Evolutionary conservation across 2,329 filamentous ascomycete genomes (phyloP), one percentile per base, ranked within the genome.

Genomic region (Scopulariopsis brevicaulis): DNA sequence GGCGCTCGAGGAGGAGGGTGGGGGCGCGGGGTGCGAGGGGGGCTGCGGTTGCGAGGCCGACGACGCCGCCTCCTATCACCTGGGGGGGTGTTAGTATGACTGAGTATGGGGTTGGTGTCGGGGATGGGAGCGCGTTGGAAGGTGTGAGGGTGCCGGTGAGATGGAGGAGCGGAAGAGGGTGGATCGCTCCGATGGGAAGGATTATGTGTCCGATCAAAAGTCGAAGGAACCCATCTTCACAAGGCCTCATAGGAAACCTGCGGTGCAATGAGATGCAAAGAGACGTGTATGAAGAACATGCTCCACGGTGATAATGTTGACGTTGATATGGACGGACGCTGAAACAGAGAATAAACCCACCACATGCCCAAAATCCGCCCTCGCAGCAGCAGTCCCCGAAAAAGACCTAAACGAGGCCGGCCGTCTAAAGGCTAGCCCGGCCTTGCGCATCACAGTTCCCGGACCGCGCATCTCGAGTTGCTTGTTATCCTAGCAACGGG

Each of bases 1-100:
- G 89, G 28, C 88, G 84, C 72, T 96, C 92, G 1, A 96, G 83
- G 57, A 96, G 76, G 14, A 96, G 78, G 0, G 89, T 93, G 2
- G 82, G 83, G 6, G 79, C 78, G 22, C 77, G 74, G 35, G 83
- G 76, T 57, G 90, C 84, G 25, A 96, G 79, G 62, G 85, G 79
- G 4, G 87, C 81, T 5, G 90, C 89, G 58, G 91, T 81, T 10
- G 92, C 87, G 1, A 96, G 81, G 12, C 92, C 92, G 40, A 96
- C 86, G 0, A 89, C 80, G 62, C 81, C 81, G 63, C 76, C 81
- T 63, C 81, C 81, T 58, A 84, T 77, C 37, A 84, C 75, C 75
- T 82, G 46, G 46, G 22, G 43, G 22, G 20, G 20, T 11, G 22
- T 50, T 24, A 24, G 20, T 24, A 22, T 46, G 43, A 24, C 24